Evolutionary conservation across 208 protist species (phyloP).

Genomic region (Leishmania arabica): DNA sequence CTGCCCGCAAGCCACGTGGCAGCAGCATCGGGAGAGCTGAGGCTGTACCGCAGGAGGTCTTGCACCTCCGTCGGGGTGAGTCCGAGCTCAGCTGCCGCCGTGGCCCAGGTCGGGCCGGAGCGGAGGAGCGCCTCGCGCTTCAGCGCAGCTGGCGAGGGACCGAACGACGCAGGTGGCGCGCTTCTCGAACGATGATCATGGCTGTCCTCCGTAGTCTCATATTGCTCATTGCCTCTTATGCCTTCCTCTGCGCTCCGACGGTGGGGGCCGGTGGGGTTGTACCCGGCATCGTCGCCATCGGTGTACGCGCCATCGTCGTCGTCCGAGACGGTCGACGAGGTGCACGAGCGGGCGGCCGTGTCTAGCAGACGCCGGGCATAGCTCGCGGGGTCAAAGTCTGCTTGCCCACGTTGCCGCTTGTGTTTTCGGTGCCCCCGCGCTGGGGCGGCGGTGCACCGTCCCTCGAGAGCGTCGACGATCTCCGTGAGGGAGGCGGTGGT

Average conservation of each 20-base stretch:
- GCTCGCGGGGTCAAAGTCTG: conserved; percentile 11
- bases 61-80: conserved; percentile 15
- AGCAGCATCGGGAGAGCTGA: conserved; percentile 14
- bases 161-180: not conserved
- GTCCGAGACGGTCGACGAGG: not conserved
- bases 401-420: too few relatives aligned
- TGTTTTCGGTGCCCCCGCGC: not conserved
- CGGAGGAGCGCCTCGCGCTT: conserved; percentile 5
- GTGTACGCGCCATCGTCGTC: conserved; percentile 1
- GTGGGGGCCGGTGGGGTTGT: not conserved
- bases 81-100: conserved; percentile 18
- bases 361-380: conserved; percentile 28
- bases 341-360: not conserved
- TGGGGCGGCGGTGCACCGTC: not conserved
- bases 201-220: not conserved
- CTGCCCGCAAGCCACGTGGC: not conserved
- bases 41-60: conserved; percentile 30
- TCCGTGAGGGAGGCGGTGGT: conserved; percentile 17
- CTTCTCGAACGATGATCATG: not conserved
- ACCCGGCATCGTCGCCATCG: not conserved
- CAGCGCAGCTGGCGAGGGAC: not conserved
- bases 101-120: conserved; percentile 17
- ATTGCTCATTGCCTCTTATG: not conserved
- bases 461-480: conserved; percentile 24
- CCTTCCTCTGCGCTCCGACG: not conserved